Evolutionary conservation across 176 grass and related monocot species (phyloP).

Genomic region (Saccharum spontaneum): DNA sequence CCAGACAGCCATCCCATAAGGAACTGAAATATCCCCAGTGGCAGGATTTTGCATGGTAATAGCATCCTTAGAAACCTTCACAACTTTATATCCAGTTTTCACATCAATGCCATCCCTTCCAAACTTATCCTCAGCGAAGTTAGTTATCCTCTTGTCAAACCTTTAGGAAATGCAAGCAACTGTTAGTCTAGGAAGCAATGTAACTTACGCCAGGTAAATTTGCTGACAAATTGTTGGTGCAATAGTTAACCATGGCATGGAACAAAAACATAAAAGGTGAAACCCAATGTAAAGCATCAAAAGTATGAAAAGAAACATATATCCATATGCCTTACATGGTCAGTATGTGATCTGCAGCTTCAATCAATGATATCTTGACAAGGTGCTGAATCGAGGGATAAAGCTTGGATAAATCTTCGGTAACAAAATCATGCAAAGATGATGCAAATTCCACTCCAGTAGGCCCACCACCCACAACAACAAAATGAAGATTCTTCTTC

Average conservation of each 20-base stretch:
- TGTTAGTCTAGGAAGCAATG: constrained; percentile 15
- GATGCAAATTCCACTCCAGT: constrained; percentile 96
- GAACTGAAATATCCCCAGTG: constrained; percentile 58
- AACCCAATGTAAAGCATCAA: background rate
- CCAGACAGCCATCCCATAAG: constrained; percentile 98
- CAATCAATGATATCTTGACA: constrained; percentile 85
- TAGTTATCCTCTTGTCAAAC: constrained; percentile 95
- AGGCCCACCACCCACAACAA: constrained; percentile 93
- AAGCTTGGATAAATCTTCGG: constrained; percentile 83
- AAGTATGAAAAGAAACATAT: background rate
- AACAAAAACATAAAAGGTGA: background rate
- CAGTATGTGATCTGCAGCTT: constrained; percentile 91
- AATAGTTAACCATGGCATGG: background rate
- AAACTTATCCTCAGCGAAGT: constrained; percentile 93
- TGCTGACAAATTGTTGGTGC: background rate
- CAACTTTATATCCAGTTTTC: constrained; percentile 92
- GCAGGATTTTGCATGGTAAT: constrained; percentile 79
- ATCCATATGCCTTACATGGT: constrained; percentile 62
- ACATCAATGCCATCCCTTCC: constrained; percentile 91
- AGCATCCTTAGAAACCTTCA: constrained; percentile 72
- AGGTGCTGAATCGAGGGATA: constrained; percentile 81
- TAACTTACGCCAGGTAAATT: constrained; percentile 1
- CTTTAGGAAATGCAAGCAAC: constrained; percentile 36
- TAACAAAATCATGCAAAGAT: constrained; percentile 89
- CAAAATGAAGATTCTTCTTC: constrained; percentile 92